phyloP scores from a whole-genome alignment of 331 rosid genomes.

The Telfairia occidentalis region DNA sequence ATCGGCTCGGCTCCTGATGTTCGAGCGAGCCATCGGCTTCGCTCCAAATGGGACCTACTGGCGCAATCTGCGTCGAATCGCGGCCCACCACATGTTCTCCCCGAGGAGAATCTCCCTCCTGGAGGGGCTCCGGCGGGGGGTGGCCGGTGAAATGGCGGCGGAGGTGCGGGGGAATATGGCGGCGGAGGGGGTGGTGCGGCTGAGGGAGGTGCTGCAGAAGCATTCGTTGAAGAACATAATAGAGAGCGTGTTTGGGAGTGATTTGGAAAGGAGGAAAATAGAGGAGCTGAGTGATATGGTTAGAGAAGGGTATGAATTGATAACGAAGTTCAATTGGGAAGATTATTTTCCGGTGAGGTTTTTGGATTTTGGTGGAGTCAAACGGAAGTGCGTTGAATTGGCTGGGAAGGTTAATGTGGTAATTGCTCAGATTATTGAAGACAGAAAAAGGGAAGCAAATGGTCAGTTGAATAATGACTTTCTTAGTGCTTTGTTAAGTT shows the following conservation, averaged over 20 bases:
- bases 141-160: slow-evolving; percentile 39
- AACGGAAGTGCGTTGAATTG: slow-evolving; percentile 54
- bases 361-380: slow-evolving; percentile 72
- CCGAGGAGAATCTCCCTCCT: slow-evolving; percentile 44
- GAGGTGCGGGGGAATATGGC: slow-evolving; percentile 26
- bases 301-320: slow-evolving; percentile 66
- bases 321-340: slow-evolving; percentile 49
- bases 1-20: slow-evolving; percentile 68
- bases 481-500: slow-evolving; percentile 49
- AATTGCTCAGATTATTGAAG: slow-evolving; percentile 46
- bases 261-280: slow-evolving; percentile 15
- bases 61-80: slow-evolving; percentile 57
- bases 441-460: slow-evolving; percentile 23
- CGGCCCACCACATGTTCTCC: slow-evolving; percentile 61
- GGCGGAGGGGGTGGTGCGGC: slow-evolving; percentile 36
- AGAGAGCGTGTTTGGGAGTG: slow-evolving; percentile 67
- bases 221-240: slow-evolving; percentile 52
- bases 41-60: slow-evolving; percentile 69
- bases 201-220: slow-evolving; percentile 43
- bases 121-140: slow-evolving; percentile 36
- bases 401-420: slow-evolving; percentile 36
- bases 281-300: slow-evolving; percentile 47
- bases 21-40: slow-evolving; percentile 88
- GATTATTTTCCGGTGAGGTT: slow-evolving; percentile 56
- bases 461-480: slow-evolving; percentile 35